These are phyloP conservation scores for Rhytidhysteron rufulum DNA, from an alignment of 2,329 filamentous ascomycete species.

Conservation along the genomic window DNA sequence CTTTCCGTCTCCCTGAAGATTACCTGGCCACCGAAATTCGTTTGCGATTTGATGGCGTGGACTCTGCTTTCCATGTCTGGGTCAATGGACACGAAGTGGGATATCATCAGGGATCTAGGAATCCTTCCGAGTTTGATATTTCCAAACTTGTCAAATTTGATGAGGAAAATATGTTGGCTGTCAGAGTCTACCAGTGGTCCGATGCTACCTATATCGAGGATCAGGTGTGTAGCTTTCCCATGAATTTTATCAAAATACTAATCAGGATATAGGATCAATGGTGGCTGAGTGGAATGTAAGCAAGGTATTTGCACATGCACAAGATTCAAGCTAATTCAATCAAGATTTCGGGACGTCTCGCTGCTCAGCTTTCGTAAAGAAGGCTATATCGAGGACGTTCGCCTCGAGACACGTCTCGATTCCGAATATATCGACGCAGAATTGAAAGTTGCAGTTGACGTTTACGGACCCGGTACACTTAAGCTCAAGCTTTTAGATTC, in stretches of 20 bases:
- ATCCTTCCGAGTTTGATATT: no score
- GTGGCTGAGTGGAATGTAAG: conserved; percentile 56
- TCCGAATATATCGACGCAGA: conserved; percentile 48
- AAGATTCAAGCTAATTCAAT: conserved; percentile 28
- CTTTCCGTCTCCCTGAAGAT: no score
- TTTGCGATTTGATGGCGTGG: no score
- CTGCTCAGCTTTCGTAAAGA: conserved; percentile 54
- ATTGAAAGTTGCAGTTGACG: conserved; percentile 46
- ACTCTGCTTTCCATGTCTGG: no score
- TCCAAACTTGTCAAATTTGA: no score
- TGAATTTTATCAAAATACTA: conserved; percentile 19
- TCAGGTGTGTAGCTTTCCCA: no score
- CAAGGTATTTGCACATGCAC: background rate
- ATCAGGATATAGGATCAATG: conserved; percentile 55
- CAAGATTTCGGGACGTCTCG: conserved; percentile 65
- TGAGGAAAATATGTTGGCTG: no score
- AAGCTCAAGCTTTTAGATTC: conserved; percentile 45
- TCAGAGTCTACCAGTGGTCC: no score
- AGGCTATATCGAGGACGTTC: conserved; percentile 55
- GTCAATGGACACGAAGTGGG: no score
- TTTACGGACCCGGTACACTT: conserved; percentile 39
- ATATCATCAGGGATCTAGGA: no score
- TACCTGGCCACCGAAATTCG: no score
- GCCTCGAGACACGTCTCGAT: conserved; percentile 54
- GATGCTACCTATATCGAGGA: no score